phyloP scores from a whole-genome alignment of 176 grass and related monocot species.

The Phoenix dactylifera region DNA sequence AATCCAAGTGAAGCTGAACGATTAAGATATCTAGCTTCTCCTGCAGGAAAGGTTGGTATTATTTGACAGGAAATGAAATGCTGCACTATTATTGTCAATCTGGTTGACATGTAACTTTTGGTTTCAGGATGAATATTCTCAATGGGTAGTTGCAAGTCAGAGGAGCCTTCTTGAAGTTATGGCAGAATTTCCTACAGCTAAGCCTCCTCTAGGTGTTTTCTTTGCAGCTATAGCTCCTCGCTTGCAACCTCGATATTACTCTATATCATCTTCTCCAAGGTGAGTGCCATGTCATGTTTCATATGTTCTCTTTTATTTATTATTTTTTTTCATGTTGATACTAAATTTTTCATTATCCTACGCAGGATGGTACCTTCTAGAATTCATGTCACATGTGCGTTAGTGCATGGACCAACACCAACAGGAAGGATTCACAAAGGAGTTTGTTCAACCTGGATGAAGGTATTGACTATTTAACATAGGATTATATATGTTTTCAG shows the following conservation, averaged over 20 bases:
- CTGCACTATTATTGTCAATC: neutral
- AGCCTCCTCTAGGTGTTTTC: conserved; percentile 73
- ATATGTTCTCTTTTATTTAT: too few species aligned
- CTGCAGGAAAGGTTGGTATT: conserved; percentile 74
- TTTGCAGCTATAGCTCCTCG: conserved; percentile 80
- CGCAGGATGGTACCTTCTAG: conserved; percentile 50
- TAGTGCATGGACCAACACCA: conserved; percentile 74
- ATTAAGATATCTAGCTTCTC: conserved; percentile 69
- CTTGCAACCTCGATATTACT: conserved; percentile 73
- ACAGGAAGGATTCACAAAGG: conserved; percentile 88
- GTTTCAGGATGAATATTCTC: conserved; percentile 77
- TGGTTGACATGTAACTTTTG: neutral
- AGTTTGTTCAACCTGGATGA: conserved; percentile 97
- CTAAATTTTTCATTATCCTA: neutral
- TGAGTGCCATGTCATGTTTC: conserved; percentile 2
- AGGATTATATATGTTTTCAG: too few species aligned
- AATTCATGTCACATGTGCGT: conserved; percentile 86
- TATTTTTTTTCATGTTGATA: neutral
- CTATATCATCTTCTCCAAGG: conserved; percentile 92
- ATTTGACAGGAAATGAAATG: too few species aligned
- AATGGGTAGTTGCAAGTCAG: conserved; percentile 73
- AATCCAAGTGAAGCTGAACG: conserved; percentile 57
- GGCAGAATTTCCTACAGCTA: conserved; percentile 69
- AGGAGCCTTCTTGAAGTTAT: conserved; percentile 95
- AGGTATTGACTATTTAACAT: conserved; percentile 25